Percentiles rank a stretch among this genome's conserved stretches.
Conservation (phyloP, 169 alveolate genomes). For the Plasmodium malariae region DNA sequence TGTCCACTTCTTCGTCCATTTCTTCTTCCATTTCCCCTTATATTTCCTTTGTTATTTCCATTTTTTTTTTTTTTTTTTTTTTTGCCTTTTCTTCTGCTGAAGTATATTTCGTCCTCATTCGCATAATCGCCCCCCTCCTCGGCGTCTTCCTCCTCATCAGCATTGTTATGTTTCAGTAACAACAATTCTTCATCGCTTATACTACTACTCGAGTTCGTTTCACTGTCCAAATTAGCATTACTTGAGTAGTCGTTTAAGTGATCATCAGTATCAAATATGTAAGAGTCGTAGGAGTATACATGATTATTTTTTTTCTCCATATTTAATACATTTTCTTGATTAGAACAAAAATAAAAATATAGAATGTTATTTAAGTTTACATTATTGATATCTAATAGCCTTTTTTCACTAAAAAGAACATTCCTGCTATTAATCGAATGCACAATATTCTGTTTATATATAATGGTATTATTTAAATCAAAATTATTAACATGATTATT, state of each 20-base stretch:
- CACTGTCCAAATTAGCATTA: background rate
- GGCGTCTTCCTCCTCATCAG: background rate
- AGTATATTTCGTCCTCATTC: background rate
- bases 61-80: slow-evolving; percentile 16
- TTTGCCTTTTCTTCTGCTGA: slow-evolving; percentile 1
- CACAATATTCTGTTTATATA: background rate
- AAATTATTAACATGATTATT: background rate
- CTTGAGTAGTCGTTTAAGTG: background rate
- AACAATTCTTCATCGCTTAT: slow-evolving; percentile 72
- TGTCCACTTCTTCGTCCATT: background rate
- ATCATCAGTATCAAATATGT: slow-evolving; percentile 27
- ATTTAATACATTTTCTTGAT: slow-evolving; percentile 5
- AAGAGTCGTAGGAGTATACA: slow-evolving; percentile 65
- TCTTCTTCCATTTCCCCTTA: background rate
- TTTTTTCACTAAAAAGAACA: slow-evolving; percentile 25
- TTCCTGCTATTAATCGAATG: slow-evolving; percentile 11
- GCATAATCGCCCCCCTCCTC: background rate
- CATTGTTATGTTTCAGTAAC: slow-evolving; percentile 13
- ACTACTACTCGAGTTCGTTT: slow-evolving; percentile 5
- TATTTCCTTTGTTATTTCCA: background rate
- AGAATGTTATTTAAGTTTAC: slow-evolving; percentile 39
- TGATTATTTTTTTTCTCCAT: background rate
- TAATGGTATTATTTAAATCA: background rate
- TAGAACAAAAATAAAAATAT: slow-evolving; percentile 61
- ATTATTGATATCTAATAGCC: slow-evolving; percentile 40